phyloP scores from a whole-genome alignment of 345 rosid species.

The Eucalyptus sp. region DNA sequence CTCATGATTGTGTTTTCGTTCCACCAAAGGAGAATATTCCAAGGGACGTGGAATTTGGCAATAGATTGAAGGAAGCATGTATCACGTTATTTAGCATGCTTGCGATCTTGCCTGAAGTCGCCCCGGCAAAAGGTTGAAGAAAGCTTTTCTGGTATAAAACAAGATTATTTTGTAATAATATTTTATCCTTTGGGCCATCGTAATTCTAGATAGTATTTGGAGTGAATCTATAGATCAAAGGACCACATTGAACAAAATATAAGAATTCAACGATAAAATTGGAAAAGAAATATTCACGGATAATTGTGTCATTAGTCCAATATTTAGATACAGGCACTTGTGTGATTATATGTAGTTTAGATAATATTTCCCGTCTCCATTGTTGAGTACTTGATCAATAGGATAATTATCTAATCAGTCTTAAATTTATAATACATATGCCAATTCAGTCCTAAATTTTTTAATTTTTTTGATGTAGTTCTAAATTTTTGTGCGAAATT shows the following conservation, averaged over 20 bases:
- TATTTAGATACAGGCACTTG: neutral
- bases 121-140: neutral
- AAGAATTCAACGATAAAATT: neutral
- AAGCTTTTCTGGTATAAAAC: neutral
- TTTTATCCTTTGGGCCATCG: neutral
- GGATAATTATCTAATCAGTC: fast-evolving
- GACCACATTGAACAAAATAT: neutral
- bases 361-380: neutral
- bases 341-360: neutral
- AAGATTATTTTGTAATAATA: neutral
- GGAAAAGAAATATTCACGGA: neutral
- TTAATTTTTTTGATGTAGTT: fast-evolving
- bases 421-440: neutral
- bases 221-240: neutral
- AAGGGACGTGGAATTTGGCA: neutral
- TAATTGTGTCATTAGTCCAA: neutral
- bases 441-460: fast-evolving
- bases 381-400: neutral
- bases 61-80: neutral
- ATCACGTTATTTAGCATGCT: neutral
- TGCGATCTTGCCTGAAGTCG: neutral
- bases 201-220: neutral
- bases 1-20: neutral
- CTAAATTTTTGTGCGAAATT: neutral
- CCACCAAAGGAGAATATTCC: neutral